Evolutionary conservation across 2,329 filamentous ascomycete species (phyloP), one percentile per base, ranked within the genome.

Genomic region (Emergomyces orientalis): DNA sequence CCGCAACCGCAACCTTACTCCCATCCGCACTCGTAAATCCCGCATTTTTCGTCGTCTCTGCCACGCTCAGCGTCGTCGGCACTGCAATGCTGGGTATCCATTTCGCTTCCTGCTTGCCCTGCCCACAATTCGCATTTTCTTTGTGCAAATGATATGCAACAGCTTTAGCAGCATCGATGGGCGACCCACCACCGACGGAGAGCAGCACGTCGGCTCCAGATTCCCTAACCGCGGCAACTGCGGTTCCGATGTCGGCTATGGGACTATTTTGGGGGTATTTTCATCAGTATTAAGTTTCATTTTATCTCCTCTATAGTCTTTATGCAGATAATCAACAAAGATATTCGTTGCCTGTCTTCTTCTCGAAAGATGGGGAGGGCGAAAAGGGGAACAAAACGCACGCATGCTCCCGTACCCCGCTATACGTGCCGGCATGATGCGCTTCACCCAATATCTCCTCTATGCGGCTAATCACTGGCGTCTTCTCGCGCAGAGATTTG

Each of bases 21-120:
- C 65, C 65, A 19, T 63, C 60, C 25, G 57, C 62, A 47, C 41
- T 60, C 19, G 63, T 66, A 63, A 41, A 66, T 25, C 65, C 65
- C 13, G 63, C 65, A 43, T 52, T 60, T 54, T 57, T 39, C 19
- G 65, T 66, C 19, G 62, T 66, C 47, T 66, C 65, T 47, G 65
- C 65, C 19, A 65, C 63, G 25, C 65, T 66, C 54, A 66, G 22
- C 1, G 65, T 66, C 2, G 63, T 66, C 47, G 63, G 65, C 54
- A 66, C 60, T 17, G 65, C 63, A 30, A 65, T 62, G 37, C 57
- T 63, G 32, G 62, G 52, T 4, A 65, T 55, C 65, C 65, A 66
- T 59, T 39, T 41, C 41, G 51, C 60, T 9, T 52, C 63, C 30
- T 60, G 30, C 54, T 63, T 39, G 13, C 49, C 49, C 25, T 37